phyloP scores from a whole-genome alignment of 2,329 filamentous ascomycete species.

The Sporothrix humicola region DNA sequence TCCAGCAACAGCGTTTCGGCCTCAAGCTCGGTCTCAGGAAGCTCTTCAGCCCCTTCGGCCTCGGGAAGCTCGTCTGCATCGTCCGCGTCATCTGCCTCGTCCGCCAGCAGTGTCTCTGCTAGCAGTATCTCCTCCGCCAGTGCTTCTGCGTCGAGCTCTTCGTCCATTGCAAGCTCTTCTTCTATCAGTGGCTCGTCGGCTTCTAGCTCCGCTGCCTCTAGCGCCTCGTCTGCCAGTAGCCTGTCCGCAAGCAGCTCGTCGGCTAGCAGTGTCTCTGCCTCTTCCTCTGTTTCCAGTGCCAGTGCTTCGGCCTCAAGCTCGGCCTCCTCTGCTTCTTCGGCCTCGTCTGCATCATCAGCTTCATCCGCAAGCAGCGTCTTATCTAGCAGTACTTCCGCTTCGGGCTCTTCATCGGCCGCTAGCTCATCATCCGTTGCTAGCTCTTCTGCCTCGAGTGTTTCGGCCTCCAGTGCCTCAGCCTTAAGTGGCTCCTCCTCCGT shows the following conservation, averaged over 20 bases:
- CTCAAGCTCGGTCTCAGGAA: too few species aligned
- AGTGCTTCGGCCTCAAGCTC: too few species aligned
- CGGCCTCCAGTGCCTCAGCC: neutral
- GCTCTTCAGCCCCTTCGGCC: too few species aligned
- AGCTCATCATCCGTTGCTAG: neutral
- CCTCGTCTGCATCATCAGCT: neutral
- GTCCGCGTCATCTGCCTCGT: neutral
- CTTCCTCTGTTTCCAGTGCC: neutral
- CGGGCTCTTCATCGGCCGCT: neutral
- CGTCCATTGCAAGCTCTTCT: too few species aligned
- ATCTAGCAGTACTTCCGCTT: too few species aligned
- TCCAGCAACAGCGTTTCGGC: too few species aligned
- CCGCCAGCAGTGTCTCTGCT: too few species aligned
- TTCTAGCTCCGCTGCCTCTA: neutral
- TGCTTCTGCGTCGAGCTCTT: too few species aligned
- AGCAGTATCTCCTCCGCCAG: too few species aligned
- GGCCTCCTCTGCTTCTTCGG: neutral
- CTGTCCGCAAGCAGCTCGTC: neutral
- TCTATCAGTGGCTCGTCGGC: neutral
- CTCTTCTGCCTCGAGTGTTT: neutral
- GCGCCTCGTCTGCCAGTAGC: neutral
- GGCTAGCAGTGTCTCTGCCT: neutral
- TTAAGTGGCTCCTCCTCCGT: neutral
- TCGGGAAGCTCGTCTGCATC: too few species aligned
- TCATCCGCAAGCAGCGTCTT: too few species aligned